Conservation (phyloP, 2,329 filamentous ascomycete species). For the Aspergillus ustus region DNA sequence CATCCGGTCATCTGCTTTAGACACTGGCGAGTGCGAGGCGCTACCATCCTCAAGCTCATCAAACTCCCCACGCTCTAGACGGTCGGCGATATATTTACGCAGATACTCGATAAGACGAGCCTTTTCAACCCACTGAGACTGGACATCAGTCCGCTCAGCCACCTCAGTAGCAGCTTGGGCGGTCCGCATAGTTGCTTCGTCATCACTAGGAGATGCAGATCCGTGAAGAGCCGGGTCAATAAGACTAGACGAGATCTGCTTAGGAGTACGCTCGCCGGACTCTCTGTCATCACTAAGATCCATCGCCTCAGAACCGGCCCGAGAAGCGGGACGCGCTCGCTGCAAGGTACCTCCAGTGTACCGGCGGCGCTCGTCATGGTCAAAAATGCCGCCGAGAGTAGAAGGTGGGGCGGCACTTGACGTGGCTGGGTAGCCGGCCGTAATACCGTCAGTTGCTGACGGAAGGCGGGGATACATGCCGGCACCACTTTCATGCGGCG, state of each 20-base stretch:
- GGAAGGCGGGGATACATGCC: slow-evolving; percentile 68
- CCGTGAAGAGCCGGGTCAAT: slow-evolving; percentile 48
- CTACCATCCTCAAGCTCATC: slow-evolving; percentile 28
- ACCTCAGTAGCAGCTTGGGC: slow-evolving; percentile 46
- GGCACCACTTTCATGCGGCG: slow-evolving; percentile 52
- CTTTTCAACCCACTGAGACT: slow-evolving; percentile 68
- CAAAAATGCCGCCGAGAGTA: slow-evolving; percentile 63
- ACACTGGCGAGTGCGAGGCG: slow-evolving; percentile 24
- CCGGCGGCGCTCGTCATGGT: slow-evolving; percentile 63
- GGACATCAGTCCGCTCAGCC: slow-evolving; percentile 51
- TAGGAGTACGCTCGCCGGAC: slow-evolving; percentile 40
- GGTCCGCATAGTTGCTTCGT: slow-evolving; percentile 40
- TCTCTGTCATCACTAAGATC: slow-evolving; percentile 39
- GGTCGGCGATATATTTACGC: slow-evolving; percentile 60
- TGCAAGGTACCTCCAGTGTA: slow-evolving; percentile 67
- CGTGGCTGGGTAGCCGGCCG: slow-evolving; percentile 54
- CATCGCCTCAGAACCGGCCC: slow-evolving; percentile 39
- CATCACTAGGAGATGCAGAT: slow-evolving; percentile 32
- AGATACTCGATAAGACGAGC: slow-evolving; percentile 67
- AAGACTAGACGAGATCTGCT: slow-evolving; percentile 41
- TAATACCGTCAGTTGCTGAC: slow-evolving; percentile 61
- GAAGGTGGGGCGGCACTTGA: slow-evolving; percentile 63
- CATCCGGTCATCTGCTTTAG: slow-evolving; percentile 29
- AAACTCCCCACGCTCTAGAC: slow-evolving; percentile 59
- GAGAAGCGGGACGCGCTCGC: slow-evolving; percentile 52